These are phyloP conservation scores for Lachnum nothofagi DNA, from an alignment of 2,329 filamentous ascomycete genomes.

Conservation along the genomic window DNA sequence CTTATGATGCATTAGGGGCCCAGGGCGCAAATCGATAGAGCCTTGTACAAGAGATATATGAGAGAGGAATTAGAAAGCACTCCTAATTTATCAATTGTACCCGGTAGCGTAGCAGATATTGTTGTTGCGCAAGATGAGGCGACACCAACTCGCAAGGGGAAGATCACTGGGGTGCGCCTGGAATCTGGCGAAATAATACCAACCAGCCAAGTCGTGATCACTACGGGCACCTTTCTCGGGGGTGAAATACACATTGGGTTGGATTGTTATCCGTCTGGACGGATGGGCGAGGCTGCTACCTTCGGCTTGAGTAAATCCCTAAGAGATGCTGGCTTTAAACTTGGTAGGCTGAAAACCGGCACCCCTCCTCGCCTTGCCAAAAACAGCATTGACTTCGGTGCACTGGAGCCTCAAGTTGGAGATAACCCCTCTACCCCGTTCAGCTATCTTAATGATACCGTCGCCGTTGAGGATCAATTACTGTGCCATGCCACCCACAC, in stretches of 20 bases:
- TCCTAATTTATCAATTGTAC: constrained; percentile 71
- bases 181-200: constrained; percentile 82
- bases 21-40: constrained; percentile 88
- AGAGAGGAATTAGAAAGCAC: constrained; percentile 75
- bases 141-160: constrained; percentile 51
- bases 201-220: constrained; percentile 81
- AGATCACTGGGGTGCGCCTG: constrained; percentile 77
- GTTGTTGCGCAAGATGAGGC: constrained; percentile 58
- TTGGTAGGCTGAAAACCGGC: constrained; percentile 90
- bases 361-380: constrained; percentile 84
- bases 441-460: constrained; percentile 77
- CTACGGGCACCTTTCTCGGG: constrained; percentile 90
- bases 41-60: constrained; percentile 87
- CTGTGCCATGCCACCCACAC: constrained; percentile 85
- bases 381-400: constrained; percentile 72
- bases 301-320: constrained; percentile 89
- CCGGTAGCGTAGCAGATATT: constrained; percentile 89
- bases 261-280: constrained; percentile 75
- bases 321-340: constrained; percentile 76
- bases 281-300: constrained; percentile 90
- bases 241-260: constrained; percentile 96
- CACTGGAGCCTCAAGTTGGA: constrained; percentile 68
- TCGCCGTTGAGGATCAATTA: constrained; percentile 75
- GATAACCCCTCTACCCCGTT: constrained; percentile 86
- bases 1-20: constrained; percentile 54